These are phyloP conservation scores for Blastobotrys serpentis DNA, from an alignment of 1,139 yeast genomes.

Conservation along the genomic window DNA sequence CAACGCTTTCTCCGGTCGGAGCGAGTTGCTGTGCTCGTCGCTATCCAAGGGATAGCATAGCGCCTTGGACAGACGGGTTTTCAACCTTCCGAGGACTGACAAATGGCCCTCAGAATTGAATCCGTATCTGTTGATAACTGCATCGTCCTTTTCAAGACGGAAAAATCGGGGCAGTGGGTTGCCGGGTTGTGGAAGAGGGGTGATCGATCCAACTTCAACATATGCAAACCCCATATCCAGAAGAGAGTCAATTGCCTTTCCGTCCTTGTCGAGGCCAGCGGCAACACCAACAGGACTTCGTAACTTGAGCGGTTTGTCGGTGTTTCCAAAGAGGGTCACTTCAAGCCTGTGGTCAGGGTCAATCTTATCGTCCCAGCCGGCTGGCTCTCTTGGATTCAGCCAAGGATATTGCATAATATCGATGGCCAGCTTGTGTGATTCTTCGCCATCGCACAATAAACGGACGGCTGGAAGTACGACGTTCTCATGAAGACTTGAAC, in stretches of 20 bases:
- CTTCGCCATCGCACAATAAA: constrained; percentile 72
- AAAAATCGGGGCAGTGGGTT: constrained; percentile 89
- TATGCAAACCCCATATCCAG: constrained; percentile 80
- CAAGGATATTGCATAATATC: constrained; percentile 55
- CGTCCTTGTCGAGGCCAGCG: constrained; percentile 94
- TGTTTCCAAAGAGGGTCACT: constrained; percentile 34
- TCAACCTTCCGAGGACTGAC: constrained; percentile 63
- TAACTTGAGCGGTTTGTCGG: constrained; percentile 41
- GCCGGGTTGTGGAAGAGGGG: constrained; percentile 93
- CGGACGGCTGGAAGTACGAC: constrained; percentile 75
- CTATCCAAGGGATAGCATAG: constrained; percentile 15
- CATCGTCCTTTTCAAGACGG: constrained; percentile 78
- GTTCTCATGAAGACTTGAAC: constrained; percentile 81
- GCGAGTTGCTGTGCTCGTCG: constrained; percentile 45
- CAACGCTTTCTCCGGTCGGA: constrained; percentile 62
- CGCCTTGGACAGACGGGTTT: constrained; percentile 50
- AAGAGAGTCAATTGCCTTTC: constrained; percentile 85
- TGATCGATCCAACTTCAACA: constrained; percentile 90
- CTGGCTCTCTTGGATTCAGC: constrained; percentile 35
- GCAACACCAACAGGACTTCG: constrained; percentile 87
- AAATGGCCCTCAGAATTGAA: constrained; percentile 90
- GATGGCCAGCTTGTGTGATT: constrained; percentile 78
- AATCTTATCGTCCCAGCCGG: constrained; percentile 32
- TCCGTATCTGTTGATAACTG: constrained; percentile 92
- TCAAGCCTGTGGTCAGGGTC: constrained; percentile 36